Base-by-base conservation (phyloP, 768 basidiomycete species). In the Leccinum variicolor region DNA sequence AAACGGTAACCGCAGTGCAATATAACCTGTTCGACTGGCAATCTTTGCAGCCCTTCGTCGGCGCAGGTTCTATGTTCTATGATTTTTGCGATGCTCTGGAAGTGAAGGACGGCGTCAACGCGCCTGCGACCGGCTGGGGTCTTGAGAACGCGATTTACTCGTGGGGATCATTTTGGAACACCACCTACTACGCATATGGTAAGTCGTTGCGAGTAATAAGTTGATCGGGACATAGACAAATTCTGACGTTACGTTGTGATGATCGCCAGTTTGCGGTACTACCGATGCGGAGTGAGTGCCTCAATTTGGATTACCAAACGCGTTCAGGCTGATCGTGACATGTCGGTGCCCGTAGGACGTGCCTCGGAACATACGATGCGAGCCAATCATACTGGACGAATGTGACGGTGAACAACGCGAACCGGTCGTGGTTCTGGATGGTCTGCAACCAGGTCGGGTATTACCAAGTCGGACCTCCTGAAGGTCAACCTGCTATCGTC, bases 391-490 rank as follows among this genome's bases (percentile, higher is more conserved):
- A 64, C 67, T 90, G 77, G 73, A 85, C 84, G 11, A 73, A 85
- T 59, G 84, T 76, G 3, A 69, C 75, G 6, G 70, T 89, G 36
- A 74, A 88, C 68, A 84, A 90, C 59, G 4, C 36, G 0, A 62
- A 60, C 4, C 79, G 89, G 28, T 88, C 88, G 3, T 91, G 88
- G 87, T 71, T 75, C 57, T 90, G 89, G 89, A 83, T 87, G 65
- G 81, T 86, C 5, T 90, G 89, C 65, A 88, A 86, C 62, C 80
- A 90, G 72, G 79, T 90, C 2, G 88, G 89, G 28, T 87, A 59
- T 58, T 74, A 67, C 60, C 73, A 72, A 58, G 74, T 69, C 6
- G 72, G 77, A 33, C 76, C 78, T 4, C 79, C 79, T 4, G 36
- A 46, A 10, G 21, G 21, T 23, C 45, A 46, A 46, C 19, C 21